Evolutionary conservation across 2,329 filamentous ascomycete species (phyloP).

Genomic region (Hypoxylon sp.): DNA sequence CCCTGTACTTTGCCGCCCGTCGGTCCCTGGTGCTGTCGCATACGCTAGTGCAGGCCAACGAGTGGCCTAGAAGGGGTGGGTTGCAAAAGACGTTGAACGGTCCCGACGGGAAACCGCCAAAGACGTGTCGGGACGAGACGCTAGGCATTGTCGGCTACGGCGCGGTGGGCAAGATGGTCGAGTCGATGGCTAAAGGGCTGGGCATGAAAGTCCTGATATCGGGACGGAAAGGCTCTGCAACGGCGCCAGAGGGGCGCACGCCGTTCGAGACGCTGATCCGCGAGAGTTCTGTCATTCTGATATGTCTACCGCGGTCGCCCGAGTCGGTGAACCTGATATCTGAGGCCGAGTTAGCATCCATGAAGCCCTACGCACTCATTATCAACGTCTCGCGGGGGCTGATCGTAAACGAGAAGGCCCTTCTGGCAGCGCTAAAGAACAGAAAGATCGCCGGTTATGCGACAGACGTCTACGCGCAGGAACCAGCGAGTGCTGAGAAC

Average conservation of each 20-base stretch:
- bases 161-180: conserved; percentile 46
- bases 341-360: conserved; percentile 41
- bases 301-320: conserved; percentile 47
- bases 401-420: conserved; percentile 49
- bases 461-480: conserved; percentile 47
- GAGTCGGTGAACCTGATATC: conserved; percentile 48
- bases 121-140: conserved; percentile 44
- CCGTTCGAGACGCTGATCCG: conserved; percentile 46
- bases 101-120: conserved; percentile 45
- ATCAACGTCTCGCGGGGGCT: conserved; percentile 52
- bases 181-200: conserved; percentile 36
- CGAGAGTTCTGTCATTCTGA: conserved; percentile 45
- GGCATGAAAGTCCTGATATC: conserved; percentile 49
- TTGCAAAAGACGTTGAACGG: conserved; percentile 43
- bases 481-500: conserved; percentile 45
- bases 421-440: conserved; percentile 46
- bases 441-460: conserved; percentile 48
- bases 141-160: conserved; percentile 51
- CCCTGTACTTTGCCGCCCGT: conserved; percentile 56
- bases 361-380: conserved; percentile 44
- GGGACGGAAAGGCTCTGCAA: conserved; percentile 44
- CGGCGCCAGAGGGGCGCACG: conserved; percentile 40
- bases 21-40: conserved; percentile 53
- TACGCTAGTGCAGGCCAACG: conserved; percentile 44
- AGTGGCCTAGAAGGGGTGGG: conserved; percentile 46